These are phyloP conservation scores for Penstemon newberryi DNA, from an alignment of 257 asterid genomes.

Conservation along the genomic window DNA sequence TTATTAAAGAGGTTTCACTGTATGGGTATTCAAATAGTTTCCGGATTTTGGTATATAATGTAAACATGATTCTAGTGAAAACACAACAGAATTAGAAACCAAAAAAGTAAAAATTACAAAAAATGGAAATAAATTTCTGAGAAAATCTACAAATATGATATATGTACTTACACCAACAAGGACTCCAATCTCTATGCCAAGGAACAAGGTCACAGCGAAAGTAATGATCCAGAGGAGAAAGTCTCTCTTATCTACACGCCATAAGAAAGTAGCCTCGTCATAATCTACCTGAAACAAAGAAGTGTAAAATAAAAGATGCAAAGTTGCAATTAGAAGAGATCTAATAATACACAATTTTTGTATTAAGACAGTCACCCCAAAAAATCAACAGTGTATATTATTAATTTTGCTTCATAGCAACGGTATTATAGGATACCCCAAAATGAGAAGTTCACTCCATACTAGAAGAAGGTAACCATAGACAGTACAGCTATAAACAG, in stretches of 20 bases:
- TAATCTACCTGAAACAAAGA: constrained; percentile 83
- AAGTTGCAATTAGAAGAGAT: constrained; percentile 30
- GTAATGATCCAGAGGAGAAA: constrained; percentile 91
- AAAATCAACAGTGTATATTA: neutral
- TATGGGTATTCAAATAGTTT: too few relatives aligned
- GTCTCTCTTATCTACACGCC: constrained; percentile 95
- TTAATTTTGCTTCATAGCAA: neutral
- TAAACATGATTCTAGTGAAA: too few relatives aligned
- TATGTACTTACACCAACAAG: constrained; percentile 78
- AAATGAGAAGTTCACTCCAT: neutral
- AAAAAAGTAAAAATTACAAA: too few relatives aligned
- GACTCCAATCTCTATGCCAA: constrained; percentile 98
- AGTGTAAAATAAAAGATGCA: constrained; percentile 23
- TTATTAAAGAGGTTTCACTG: neutral
- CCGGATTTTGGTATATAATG: too few relatives aligned
- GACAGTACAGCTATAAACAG: too few relatives aligned
- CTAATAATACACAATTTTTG: constrained; percentile 20
- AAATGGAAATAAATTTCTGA: too few relatives aligned
- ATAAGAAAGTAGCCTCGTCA: constrained; percentile 84
- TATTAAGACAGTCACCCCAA: constrained; percentile 1
- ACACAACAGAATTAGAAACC: too few relatives aligned
- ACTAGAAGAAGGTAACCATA: neutral
- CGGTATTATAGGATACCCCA: constrained; percentile 9
- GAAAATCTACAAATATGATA: neutral
- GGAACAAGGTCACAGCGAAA: constrained; percentile 74